phyloP scores from a whole-genome alignment of 2,329 filamentous ascomycete genomes.

The Beauveria bassiana region DNA sequence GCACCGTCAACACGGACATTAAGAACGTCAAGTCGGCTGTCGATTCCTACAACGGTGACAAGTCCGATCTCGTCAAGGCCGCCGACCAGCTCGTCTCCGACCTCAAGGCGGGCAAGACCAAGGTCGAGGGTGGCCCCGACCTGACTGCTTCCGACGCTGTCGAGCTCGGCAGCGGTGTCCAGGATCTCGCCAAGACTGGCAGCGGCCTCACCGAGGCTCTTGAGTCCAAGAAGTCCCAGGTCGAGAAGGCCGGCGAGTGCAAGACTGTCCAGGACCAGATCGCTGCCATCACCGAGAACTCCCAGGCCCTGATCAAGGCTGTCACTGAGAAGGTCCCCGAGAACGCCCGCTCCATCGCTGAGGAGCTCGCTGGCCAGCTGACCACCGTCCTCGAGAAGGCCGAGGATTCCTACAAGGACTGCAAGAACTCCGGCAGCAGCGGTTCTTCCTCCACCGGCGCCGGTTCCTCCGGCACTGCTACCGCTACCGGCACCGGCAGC shows the following conservation, averaged over 20 bases:
- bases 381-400: conserved; percentile 13
- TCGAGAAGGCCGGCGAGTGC: conserved; percentile 22
- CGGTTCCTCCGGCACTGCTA: background rate
- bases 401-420: conserved; percentile 6
- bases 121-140: background rate
- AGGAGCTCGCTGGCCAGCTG: conserved; percentile 17
- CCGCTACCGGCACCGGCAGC: background rate
- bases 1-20: background rate
- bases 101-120: conserved; percentile 10
- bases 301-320: conserved; percentile 20
- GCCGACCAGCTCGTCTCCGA: conserved; percentile 8
- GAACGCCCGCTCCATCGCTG: conserved; percentile 18
- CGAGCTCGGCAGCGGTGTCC: background rate
- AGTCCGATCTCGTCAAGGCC: conserved; percentile 10
- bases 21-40: conserved; percentile 4
- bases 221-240: conserved; percentile 17
- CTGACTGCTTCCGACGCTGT: conserved; percentile 1
- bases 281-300: conserved; percentile 14
- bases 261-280: conserved; percentile 18
- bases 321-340: conserved; percentile 20
- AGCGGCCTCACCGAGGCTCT: conserved; percentile 30
- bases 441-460: background rate
- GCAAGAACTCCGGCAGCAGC: conserved; percentile 1
- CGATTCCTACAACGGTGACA: conserved; percentile 12
- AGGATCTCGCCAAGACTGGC: background rate